Percentiles rank a stretch among this genome's conserved stretches.
Evolutionary conservation across 495 filamentous ascomycete species (phyloP).

Genomic region (Platismatia glauca): DNA sequence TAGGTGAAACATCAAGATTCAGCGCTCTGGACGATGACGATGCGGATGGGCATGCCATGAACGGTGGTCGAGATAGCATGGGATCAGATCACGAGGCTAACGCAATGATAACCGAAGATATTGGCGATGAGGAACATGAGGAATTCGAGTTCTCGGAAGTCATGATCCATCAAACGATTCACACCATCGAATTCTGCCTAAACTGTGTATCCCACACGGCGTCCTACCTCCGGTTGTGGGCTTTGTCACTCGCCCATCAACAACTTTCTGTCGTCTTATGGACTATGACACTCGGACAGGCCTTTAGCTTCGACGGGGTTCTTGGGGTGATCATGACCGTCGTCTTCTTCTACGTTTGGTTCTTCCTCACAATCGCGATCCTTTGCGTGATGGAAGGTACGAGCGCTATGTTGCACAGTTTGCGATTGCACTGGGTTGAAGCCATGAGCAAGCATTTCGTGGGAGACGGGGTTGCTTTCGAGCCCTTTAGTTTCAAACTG

Average conservation of each 20-base stretch:
- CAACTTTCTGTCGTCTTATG: constrained; percentile 94
- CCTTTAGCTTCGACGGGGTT: constrained; percentile 54
- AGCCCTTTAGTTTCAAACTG: constrained; percentile 83
- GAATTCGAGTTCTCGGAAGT: constrained; percentile 94
- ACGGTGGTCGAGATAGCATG: constrained; percentile 60
- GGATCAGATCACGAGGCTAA: constrained; percentile 78
- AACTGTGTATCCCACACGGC: constrained; percentile 99
- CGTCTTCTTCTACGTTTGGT: constrained; percentile 76
- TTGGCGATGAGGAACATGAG: constrained; percentile 63
- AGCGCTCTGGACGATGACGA: constrained; percentile 83
- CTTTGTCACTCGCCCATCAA: constrained; percentile 92
- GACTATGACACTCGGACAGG: constrained; percentile 82
- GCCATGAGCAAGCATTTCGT: constrained; percentile 99
- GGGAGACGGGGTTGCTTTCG: constrained; percentile 84
- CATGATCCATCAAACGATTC: constrained; percentile 99
- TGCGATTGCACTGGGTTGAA: constrained; percentile 97
- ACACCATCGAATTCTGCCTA: constrained; percentile 98
- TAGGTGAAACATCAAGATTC: constrained; percentile 78
- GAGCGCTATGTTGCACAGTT: constrained; percentile 83
- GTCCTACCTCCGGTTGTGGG: constrained; percentile 98
- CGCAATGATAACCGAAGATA: constrained; percentile 84
- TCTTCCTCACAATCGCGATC: constrained; percentile 69
- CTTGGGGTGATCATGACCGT: constrained; percentile 72
- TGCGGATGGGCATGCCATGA: constrained; percentile 45
- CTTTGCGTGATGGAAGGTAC: constrained; percentile 77